These are phyloP conservation scores for Aureobasidium namibiae DNA, from an alignment of 2,329 filamentous ascomycete species.

Conservation along the genomic window DNA sequence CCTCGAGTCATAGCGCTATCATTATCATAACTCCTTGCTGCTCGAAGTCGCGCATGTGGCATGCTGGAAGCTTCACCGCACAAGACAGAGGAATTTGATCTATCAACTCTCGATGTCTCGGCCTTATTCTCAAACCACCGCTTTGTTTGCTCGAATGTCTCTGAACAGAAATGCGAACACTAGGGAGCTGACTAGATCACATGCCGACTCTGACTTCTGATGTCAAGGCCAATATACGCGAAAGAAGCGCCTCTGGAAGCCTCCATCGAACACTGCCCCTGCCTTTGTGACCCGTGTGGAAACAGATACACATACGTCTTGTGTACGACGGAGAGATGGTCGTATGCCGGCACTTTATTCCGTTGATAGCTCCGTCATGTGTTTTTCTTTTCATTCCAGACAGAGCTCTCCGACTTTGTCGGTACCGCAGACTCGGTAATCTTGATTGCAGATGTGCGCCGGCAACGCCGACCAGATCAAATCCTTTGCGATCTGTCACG, in stretches of 20 bases:
- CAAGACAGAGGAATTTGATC: background rate
- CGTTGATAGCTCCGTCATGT: background rate
- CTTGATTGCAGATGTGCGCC: background rate
- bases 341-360: background rate
- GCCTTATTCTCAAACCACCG: background rate
- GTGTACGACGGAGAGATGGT: background rate
- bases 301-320: background rate
- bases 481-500: background rate
- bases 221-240: background rate
- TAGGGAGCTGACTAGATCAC: background rate
- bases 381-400: background rate
- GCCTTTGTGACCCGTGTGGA: background rate
- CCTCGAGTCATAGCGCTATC: too few relatives aligned
- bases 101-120: background rate
- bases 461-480: background rate
- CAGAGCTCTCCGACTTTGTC: background rate
- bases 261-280: background rate
- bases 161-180: background rate
- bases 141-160: background rate
- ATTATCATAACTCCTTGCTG: background rate
- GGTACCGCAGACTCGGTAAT: background rate
- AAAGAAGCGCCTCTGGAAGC: slow-evolving; percentile 4
- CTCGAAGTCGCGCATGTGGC: background rate
- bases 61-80: background rate
- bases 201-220: background rate